Evolutionary conservation across 2,329 filamentous ascomycete genomes (phyloP).

Genomic region (Xylaria sp.): DNA sequence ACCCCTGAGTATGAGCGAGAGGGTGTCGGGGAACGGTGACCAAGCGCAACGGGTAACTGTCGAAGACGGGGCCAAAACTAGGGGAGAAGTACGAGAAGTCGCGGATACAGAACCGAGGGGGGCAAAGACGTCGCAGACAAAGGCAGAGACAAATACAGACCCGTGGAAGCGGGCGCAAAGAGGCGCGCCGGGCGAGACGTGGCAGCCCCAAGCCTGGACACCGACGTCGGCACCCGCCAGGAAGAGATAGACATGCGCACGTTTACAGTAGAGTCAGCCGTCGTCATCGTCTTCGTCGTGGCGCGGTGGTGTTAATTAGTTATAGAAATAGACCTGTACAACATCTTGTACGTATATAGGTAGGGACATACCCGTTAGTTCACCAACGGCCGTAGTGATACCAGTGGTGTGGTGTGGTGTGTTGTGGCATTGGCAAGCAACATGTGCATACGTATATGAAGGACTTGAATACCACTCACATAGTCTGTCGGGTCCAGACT

Average conservation of each 20-base stretch:
- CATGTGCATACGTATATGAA: not conserved
- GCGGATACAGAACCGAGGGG: not conserved
- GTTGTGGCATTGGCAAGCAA: not conserved
- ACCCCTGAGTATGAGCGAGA: not conserved
- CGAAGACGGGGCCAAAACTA: not conserved
- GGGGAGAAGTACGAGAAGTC: slow-evolving; percentile 13
- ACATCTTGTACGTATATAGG: not conserved
- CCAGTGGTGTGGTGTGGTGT: not conserved
- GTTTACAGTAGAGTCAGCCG: not conserved
- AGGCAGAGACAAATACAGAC: slow-evolving; percentile 56
- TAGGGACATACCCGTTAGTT: not conserved
- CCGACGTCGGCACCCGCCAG: slow-evolving; percentile 59
- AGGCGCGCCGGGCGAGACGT: slow-evolving; percentile 70
- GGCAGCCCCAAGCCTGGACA: slow-evolving; percentile 74
- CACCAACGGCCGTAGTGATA: not conserved
- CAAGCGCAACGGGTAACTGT: not conserved
- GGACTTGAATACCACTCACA: not conserved
- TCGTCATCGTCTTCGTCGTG: not conserved
- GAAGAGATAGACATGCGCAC: slow-evolving; percentile 40
- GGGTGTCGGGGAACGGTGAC: not conserved
- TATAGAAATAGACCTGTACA: slow-evolving; percentile 34
- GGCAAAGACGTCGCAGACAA: slow-evolving; percentile 34
- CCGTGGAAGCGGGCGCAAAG: slow-evolving; percentile 69
- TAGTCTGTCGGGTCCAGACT: not conserved
- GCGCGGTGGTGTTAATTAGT: not conserved